A percentile compares a stretch with the other conserved stretches of the same genome.
Evolutionary conservation across 306 rosid species (phyloP).

Genomic region (Luffa aegyptiaca): DNA sequence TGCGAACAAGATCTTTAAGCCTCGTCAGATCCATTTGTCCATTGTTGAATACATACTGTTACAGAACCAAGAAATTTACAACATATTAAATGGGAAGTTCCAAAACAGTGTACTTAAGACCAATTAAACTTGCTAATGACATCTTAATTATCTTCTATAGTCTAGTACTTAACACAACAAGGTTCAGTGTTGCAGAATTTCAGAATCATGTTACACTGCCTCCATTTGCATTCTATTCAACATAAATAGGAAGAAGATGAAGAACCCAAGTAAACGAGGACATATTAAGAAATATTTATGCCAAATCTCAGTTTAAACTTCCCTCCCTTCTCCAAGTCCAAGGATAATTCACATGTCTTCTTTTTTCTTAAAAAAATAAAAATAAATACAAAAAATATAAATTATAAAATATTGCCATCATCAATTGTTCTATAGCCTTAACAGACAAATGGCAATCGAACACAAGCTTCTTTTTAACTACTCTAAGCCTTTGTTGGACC

Average conservation of each 20-base stretch:
- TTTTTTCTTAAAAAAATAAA: too few species aligned
- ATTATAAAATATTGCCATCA: background rate
- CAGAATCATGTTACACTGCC: background rate
- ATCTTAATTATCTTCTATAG: background rate
- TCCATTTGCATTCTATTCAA: background rate
- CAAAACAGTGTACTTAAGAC: background rate
- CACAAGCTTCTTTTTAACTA: background rate
- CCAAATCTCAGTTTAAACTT: background rate
- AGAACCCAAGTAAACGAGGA: background rate
- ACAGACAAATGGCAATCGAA: background rate
- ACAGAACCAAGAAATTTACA: background rate
- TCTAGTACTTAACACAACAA: background rate
- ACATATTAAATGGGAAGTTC: background rate
- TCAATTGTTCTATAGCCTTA: background rate
- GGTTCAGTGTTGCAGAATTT: background rate
- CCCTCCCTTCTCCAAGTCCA: background rate
- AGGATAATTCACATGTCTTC: background rate
- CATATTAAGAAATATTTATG: background rate
- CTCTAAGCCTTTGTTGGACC: background rate
- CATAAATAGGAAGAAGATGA: background rate
- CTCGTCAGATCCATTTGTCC: conserved; percentile 86
- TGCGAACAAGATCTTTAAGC: conserved; percentile 66
- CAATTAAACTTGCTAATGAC: background rate
- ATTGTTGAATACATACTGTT: conserved; percentile 79
- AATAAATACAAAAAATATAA: too few species aligned